Base-by-base conservation (phyloP, 2,329 filamentous ascomycete genomes). In the Xylariales sp. region DNA sequence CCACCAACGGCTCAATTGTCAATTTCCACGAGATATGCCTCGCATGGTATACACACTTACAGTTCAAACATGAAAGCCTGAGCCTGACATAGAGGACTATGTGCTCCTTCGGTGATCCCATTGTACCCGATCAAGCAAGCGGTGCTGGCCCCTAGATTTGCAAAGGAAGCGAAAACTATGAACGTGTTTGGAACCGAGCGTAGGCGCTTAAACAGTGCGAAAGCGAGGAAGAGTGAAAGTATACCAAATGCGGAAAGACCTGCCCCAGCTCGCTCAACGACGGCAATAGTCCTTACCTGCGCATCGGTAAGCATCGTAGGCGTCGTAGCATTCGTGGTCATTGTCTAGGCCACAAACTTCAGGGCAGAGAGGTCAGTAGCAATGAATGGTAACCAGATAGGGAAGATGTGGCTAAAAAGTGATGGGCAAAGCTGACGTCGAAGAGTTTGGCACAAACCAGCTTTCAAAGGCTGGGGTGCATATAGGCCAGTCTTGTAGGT, bases 41-140 rank as follows among this genome's bases (percentile, higher is more conserved):
- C n/a, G n/a, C n/a, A n/a, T n/a, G n/a, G n/a, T n/a, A n/a, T n/a
- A n/a, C n/a, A n/a, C n/a, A n/a, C 83, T 59, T 72, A 87, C 64
- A 86, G 81, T 55, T 86, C 78, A 48, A 88, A 71, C 38, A 80
- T 50, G 49, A 81, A 79, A 6, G 72, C 72, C 53, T 80, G 76
- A 0, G 69, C 63, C 50, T 77, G 74, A 48, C 78, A 93, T 5
- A 90, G 60, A 2, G 72, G 53, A 20, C 74, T 78, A 1, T 62
- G 57, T 15, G 66, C 61, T 2, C 79, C 79, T 24, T 62, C 62
- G 2, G 61, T 52, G 28, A 89, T 68, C 2, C 82, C 84, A 13
- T 78, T 74, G 39, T 78, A 76, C 5, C 82, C 83, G 33, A 90
- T 87, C 18, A 88, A 65, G 33, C 84, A 88, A 10, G 82, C 86